phyloP scores from a whole-genome alignment of 495 filamentous ascomycete genomes.

The Aspergillus carlsbadensis region DNA sequence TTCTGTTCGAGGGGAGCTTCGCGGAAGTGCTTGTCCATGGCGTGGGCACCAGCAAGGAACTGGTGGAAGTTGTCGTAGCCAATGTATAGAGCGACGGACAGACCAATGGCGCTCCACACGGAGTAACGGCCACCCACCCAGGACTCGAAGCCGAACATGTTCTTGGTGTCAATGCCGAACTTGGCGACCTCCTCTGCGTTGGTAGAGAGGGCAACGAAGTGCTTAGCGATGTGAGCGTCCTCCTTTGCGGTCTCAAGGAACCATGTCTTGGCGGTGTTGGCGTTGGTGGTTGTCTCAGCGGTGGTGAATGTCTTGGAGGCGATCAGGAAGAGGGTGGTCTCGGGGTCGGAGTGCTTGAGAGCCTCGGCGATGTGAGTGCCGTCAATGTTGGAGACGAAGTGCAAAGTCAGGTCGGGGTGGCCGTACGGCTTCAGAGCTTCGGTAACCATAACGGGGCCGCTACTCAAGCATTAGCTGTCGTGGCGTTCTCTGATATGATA shows the following conservation, averaged over 20 bases:
- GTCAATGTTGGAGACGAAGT: slow-evolving; percentile 99
- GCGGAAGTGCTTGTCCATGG: slow-evolving; percentile 98
- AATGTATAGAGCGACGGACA: slow-evolving; percentile 91
- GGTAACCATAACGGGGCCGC: slow-evolving; percentile 97
- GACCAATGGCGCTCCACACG: slow-evolving; percentile 97
- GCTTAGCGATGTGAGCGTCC: slow-evolving; percentile 78
- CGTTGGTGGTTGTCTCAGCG: slow-evolving; percentile 94
- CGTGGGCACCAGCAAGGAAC: slow-evolving; percentile 92
- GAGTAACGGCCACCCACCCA: slow-evolving; percentile 99
- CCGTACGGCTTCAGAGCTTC: slow-evolving; percentile 95
- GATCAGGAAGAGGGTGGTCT: slow-evolving; percentile 96
- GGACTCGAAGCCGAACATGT: slow-evolving; percentile 98
- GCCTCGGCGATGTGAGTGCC: slow-evolving; percentile 97
- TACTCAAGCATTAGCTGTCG: slow-evolving; percentile 44
- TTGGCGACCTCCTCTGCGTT: slow-evolving; percentile 94
- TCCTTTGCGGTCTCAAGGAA: slow-evolving; percentile 88
- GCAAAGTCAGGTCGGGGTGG: slow-evolving; percentile 76
- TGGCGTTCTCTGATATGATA: background rate
- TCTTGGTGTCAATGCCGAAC: slow-evolving; percentile 95
- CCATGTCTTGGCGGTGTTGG: slow-evolving; percentile 94
- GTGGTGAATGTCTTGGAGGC: slow-evolving; percentile 99
- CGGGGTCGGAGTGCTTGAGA: slow-evolving; percentile 80
- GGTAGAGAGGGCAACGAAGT: slow-evolving; percentile 97
- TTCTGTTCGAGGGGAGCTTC: slow-evolving; percentile 88
- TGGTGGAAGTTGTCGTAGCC: slow-evolving; percentile 97